Conservation (phyloP, 108 stramenopile species). For the Fragilariopsis cylindrus region DNA sequence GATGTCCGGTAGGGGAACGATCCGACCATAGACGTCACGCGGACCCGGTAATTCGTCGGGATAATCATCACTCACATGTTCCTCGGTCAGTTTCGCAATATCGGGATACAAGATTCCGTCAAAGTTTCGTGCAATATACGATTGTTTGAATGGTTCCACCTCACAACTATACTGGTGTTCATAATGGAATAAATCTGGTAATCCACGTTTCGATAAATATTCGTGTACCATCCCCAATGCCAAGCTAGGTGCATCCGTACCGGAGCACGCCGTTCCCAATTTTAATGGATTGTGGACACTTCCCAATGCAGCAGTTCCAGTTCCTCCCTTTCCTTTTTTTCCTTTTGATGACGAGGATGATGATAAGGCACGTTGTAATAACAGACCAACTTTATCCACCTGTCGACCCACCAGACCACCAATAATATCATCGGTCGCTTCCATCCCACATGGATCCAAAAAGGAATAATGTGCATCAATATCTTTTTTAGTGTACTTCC, state of each 20-base stretch:
- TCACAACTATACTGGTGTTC: slow-evolving; percentile 71
- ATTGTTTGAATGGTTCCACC: slow-evolving; percentile 79
- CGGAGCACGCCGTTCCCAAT: slow-evolving; percentile 68
- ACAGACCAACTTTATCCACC: slow-evolving; percentile 45
- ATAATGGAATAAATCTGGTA: slow-evolving; percentile 24
- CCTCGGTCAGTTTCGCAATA: slow-evolving; percentile 62
- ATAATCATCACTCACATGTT: neutral
- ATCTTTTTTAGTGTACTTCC: slow-evolving; percentile 37
- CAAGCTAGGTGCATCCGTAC: slow-evolving; percentile 80
- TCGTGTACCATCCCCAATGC: slow-evolving; percentile 68
- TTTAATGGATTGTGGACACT: slow-evolving; percentile 31
- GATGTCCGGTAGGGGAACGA: slow-evolving; percentile 39
- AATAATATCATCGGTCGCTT: slow-evolving; percentile 77
- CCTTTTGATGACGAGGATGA: no score
- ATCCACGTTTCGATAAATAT: slow-evolving; percentile 38
- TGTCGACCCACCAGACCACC: slow-evolving; percentile 58
- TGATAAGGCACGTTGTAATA: slow-evolving; percentile 29
- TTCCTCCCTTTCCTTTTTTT: slow-evolving; percentile 9
- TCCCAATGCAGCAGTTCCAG: slow-evolving; percentile 19
- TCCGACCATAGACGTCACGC: slow-evolving; percentile 61
- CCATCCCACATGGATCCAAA: slow-evolving; percentile 74
- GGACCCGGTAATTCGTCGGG: slow-evolving; percentile 5
- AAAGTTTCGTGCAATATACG: slow-evolving; percentile 71
- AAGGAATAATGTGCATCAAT: slow-evolving; percentile 40
- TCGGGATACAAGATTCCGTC: slow-evolving; percentile 67